phyloP scores from a whole-genome alignment of 2,329 filamentous ascomycete genomes.

The Fusarium vanettenii region DNA sequence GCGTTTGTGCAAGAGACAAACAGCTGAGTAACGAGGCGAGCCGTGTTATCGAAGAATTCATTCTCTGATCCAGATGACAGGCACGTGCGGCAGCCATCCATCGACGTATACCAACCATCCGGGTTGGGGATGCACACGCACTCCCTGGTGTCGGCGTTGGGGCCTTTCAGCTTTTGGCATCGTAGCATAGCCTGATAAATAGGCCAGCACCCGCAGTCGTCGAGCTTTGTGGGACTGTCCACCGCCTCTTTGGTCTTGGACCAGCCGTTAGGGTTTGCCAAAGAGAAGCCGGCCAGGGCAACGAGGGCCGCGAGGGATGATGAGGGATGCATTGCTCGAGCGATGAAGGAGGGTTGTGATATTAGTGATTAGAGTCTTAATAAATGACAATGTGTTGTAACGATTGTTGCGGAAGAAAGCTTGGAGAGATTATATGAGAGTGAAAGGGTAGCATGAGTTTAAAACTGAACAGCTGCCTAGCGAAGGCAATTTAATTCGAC shows the following conservation, averaged over 20 bases:
- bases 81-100: constrained; percentile 37
- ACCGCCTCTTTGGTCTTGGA: constrained; percentile 27
- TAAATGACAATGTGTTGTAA: not conserved
- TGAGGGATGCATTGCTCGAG: constrained; percentile 8
- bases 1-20: constrained; percentile 36
- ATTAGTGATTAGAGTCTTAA: not conserved
- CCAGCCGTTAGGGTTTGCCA: constrained; percentile 32
- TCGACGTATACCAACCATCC: constrained; percentile 33
- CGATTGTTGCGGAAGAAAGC: not conserved
- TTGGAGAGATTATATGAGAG: not conserved
- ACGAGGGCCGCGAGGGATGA: constrained; percentile 4
- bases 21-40: constrained; percentile 32
- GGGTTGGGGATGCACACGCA: constrained; percentile 35
- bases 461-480: not conserved
- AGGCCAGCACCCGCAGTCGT: constrained; percentile 38
- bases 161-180: constrained; percentile 33
- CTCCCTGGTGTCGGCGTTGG: constrained; percentile 14
- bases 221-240: constrained; percentile 34
- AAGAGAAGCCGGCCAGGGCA: constrained; percentile 16
- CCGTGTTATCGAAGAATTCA: constrained; percentile 32
- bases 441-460: not conserved
- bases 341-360: not conserved
- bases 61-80: constrained; percentile 17
- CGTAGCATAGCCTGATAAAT: constrained; percentile 34
- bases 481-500: not conserved